Evolutionary conservation across 768 basidiomycete species (phyloP), one percentile per base, ranked within the genome.

Genomic region (Termitomyces sp.): DNA sequence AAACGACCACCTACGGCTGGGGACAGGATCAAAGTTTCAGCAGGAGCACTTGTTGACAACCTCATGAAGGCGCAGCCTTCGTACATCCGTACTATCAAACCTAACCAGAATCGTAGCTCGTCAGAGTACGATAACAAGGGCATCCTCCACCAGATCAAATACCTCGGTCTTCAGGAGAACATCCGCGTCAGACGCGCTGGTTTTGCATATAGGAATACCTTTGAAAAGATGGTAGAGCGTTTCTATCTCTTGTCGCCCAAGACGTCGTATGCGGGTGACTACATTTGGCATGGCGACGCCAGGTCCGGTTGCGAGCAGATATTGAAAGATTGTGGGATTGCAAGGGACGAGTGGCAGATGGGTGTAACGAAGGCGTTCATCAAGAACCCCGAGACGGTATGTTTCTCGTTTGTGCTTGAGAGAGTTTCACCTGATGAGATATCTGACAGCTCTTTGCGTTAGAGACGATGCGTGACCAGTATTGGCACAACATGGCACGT

Each of bases 401-500:
- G 84, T 67, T 43, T 25, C 23, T 19, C 3, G 17, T 35, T 47
- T 56, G 47, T 25, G 30, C 34, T 40, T 37, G 19, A 19, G 51
- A 53, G 6, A 47, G 34, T 32, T 56, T 46, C 53, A 46, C 51
- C 58, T 1, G 16, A 42, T 25, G 28, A 21, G 1, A 5, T 34
- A n/a, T 56, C 53, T 44, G 49, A 7, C 56, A 98, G 93, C 83
- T 99, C 21, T 99, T 99, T 69, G 97, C 96, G 12, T 76, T 99
- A 55, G 97, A 99, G 76, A 95, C 93, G 7, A 98, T 98, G 93
- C 87, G 97, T 51, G 97, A 99, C 69, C 85, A 91, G 52, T 99
- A 98, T 71, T 99, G 97, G 97, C 97, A 99, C 71, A 98, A 98
- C 71, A 99, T 99, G 97, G 97, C 97, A 0, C 83, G 75, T 25